phyloP scores from a whole-genome alignment of 2,329 filamentous ascomycete species.

The Trematosphaeria pertusa region DNA sequence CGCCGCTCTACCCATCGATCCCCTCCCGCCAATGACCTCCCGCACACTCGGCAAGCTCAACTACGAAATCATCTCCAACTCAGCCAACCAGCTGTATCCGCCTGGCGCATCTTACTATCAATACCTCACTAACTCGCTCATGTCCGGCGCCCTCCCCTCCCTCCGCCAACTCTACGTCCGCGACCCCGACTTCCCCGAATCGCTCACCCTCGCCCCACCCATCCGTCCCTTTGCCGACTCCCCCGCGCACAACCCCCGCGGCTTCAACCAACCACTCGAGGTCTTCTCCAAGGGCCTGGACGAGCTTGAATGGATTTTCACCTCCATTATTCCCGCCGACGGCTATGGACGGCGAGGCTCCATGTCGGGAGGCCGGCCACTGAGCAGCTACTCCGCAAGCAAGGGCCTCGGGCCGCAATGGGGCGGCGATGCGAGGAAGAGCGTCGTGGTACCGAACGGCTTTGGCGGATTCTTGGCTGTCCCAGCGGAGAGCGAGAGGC shows the following conservation, averaged over 20 bases:
- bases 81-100: constrained; percentile 62
- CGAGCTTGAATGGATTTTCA: constrained; percentile 73
- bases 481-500: constrained; percentile 52
- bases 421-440: constrained; percentile 66
- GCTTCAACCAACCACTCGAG: constrained; percentile 64
- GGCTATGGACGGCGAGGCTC: constrained; percentile 50
- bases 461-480: constrained; percentile 71
- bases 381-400: constrained; percentile 54
- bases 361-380: constrained; percentile 50
- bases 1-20: constrained; percentile 63
- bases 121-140: constrained; percentile 84
- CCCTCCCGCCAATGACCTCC: constrained; percentile 71
- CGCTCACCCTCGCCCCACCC: constrained; percentile 75
- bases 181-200: constrained; percentile 81
- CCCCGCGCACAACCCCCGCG: constrained; percentile 37
- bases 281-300: constrained; percentile 72
- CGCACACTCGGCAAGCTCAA: constrained; percentile 74
- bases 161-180: constrained; percentile 83
- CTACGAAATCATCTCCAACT: constrained; percentile 77
- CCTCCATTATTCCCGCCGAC: constrained; percentile 62
- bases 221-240: constrained; percentile 59
- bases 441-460: constrained; percentile 70
- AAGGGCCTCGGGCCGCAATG: constrained; percentile 61
- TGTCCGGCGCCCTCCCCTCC: constrained; percentile 75
- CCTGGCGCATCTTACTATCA: constrained; percentile 74